phyloP scores from a whole-genome alignment of 352 stramenopile species.

The Aphanomyces astaci region DNA sequence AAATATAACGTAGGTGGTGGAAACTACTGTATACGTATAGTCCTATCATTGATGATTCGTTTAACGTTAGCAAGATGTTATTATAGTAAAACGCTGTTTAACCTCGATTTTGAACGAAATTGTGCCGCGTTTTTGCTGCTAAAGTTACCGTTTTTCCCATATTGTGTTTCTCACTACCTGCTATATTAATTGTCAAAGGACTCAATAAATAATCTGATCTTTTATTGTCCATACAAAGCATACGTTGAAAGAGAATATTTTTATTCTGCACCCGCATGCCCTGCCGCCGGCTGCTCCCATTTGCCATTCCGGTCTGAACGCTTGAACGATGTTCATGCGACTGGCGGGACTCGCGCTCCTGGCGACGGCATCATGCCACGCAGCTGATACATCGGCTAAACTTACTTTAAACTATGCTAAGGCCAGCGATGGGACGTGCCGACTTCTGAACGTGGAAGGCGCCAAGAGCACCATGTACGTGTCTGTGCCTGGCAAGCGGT shows the following conservation, averaged over 20 bases:
- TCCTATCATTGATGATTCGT: no score
- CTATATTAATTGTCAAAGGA: not conserved
- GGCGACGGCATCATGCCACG: not conserved
- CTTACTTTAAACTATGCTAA: conserved; percentile 44
- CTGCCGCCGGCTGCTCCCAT: not conserved
- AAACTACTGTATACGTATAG: no score
- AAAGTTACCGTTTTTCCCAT: not conserved
- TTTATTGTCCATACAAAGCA: not conserved
- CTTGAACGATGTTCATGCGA: not conserved
- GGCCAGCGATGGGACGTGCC: conserved; percentile 56
- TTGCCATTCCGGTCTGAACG: not conserved
- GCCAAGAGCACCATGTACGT: conserved; percentile 69
- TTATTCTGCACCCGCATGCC: not conserved
- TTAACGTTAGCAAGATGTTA: no score
- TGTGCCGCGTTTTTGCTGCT: not conserved
- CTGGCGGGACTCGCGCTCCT: not conserved
- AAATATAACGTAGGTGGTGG: no score
- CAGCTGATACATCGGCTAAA: conserved; percentile 32
- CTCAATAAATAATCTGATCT: not conserved
- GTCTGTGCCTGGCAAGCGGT: conserved; percentile 53
- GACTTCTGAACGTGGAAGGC: conserved; percentile 49
- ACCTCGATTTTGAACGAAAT: not conserved
- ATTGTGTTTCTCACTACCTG: not conserved
- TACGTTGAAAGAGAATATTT: not conserved
- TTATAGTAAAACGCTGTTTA: not conserved